phyloP scores from a whole-genome alignment of 2,329 filamentous ascomycete species.

The Ophiostoma montium region DNA sequence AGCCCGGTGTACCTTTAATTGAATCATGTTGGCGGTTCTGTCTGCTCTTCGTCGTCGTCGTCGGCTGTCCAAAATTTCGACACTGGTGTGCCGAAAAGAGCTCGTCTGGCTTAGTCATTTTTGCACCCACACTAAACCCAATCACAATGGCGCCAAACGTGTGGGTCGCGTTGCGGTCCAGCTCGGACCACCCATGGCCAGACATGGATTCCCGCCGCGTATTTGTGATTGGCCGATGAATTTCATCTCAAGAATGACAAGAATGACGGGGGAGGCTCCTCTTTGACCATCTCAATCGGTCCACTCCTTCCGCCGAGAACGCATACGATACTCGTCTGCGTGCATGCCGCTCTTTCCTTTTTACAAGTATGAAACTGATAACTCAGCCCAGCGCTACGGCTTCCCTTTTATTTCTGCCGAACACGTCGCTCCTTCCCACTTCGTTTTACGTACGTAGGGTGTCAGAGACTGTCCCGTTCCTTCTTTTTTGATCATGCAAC shows the following conservation, averaged over 20 bases:
- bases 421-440: too few species aligned
- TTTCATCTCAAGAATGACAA: not conserved
- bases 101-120: constrained; percentile 5
- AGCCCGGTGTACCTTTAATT: constrained; percentile 56
- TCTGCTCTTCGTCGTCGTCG: not conserved
- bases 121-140: too few species aligned
- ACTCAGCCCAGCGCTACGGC: too few species aligned
- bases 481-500: too few species aligned
- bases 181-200: not conserved
- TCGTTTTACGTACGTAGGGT: too few species aligned
- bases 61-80: not conserved
- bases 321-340: too few species aligned
- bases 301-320: too few species aligned
- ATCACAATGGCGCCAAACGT: too few species aligned
- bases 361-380: not conserved
- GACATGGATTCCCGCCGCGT: not conserved
- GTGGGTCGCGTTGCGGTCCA: not conserved
- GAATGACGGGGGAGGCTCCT: not conserved
- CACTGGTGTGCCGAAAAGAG: not conserved
- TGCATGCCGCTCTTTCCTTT: not conserved
- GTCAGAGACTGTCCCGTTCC: too few species aligned
- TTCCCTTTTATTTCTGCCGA: too few species aligned
- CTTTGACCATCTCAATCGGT: not conserved
- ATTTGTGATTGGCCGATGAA: not conserved
- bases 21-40: constrained; percentile 58